These are phyloP conservation scores for Pichia sp. DNA, from an alignment of 1,139 yeast genomes.

Conservation along the genomic window DNA sequence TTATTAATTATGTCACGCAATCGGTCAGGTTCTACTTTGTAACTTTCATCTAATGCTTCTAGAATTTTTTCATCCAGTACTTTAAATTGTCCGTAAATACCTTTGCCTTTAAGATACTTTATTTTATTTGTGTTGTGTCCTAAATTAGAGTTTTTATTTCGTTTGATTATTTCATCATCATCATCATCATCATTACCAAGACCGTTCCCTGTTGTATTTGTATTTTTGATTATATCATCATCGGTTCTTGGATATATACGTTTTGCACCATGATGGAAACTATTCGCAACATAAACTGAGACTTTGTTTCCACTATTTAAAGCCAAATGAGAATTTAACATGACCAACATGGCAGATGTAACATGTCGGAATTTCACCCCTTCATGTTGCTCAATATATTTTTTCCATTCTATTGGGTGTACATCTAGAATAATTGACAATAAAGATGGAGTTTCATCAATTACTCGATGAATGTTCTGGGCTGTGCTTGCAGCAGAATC, in stretches of 20 bases:
- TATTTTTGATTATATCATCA: conserved; percentile 3
- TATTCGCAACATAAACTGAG: conserved; percentile 72
- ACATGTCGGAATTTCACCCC: conserved; percentile 41
- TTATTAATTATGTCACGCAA: conserved; percentile 14
- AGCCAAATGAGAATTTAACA: conserved; percentile 80
- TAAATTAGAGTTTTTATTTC: conserved; percentile 11
- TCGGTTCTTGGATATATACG: conserved; percentile 54
- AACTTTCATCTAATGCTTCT: conserved; percentile 45
- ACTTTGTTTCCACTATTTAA: conserved; percentile 80
- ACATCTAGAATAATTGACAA: conserved; percentile 74
- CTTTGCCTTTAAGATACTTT: conserved; percentile 26
- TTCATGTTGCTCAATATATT: conserved; percentile 29
- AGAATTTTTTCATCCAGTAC: conserved; percentile 72
- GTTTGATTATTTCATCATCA: conserved; percentile 5
- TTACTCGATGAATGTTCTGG: conserved; percentile 15
- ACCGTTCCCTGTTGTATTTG: conserved; percentile 1
- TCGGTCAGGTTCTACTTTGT: conserved; percentile 28
- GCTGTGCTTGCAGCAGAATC: conserved; percentile 28
- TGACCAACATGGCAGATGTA: conserved; percentile 54
- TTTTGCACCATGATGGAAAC: conserved; percentile 47
- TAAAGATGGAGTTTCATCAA: conserved; percentile 74
- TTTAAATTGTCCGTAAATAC: conserved; percentile 83
- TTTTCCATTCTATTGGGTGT: conserved; percentile 71
- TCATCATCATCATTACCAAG: conserved; percentile 3
- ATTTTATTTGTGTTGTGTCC: not conserved